Evolutionary conservation across 371 early-diverging fungal species (phyloP), one percentile per base, ranked within the genome.

Genomic region (Blastocladiella emersonii): DNA sequence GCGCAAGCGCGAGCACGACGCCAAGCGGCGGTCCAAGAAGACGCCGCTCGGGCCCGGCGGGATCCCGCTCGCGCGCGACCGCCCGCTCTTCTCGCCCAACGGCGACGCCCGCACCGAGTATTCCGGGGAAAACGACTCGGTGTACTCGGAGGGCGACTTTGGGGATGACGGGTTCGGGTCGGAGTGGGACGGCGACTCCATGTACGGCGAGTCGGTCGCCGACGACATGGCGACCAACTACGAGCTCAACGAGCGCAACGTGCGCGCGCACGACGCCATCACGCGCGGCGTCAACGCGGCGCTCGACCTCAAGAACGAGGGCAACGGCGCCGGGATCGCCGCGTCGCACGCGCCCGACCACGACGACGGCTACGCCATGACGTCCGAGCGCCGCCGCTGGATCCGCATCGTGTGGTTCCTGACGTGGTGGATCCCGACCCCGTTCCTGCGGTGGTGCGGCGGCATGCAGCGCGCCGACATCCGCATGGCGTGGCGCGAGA

Each of bases 401-500:
- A 78, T 85, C 21, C 74, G 77, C 19, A 78, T 86, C 37, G 85
- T 86, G 1, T 81, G 79, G 76, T 67, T 76, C 21, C 68, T 82
- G 61, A 90, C 90, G 0, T 89, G 85, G 85, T 82, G 84, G 83
- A 82, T 89, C 36, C 90, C 90, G 8, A 78, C 85, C 23, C 77
- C 73, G 63, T 72, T 85, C 66, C 84, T 91, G 49, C 32, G 25
- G 7, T 35, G 36, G 41, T 62, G 48, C 56, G 37, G 36, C 32
- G 84, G 85, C 62, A 89, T 92, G 86, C 83, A 81, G 66, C 83
- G 91, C 39, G 81, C 83, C 61, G 93, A 93, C 70, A 81, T 93
- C 19, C 90, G 82, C 57, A 88, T 90, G 89, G 98, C 98, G 2
- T 93, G 91, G 92, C 72, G 92, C 23, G 93, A 93, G 74, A 93